phyloP scores from a whole-genome alignment of 2,329 filamentous ascomycete genomes.

The Colletotrichum tabaci region DNA sequence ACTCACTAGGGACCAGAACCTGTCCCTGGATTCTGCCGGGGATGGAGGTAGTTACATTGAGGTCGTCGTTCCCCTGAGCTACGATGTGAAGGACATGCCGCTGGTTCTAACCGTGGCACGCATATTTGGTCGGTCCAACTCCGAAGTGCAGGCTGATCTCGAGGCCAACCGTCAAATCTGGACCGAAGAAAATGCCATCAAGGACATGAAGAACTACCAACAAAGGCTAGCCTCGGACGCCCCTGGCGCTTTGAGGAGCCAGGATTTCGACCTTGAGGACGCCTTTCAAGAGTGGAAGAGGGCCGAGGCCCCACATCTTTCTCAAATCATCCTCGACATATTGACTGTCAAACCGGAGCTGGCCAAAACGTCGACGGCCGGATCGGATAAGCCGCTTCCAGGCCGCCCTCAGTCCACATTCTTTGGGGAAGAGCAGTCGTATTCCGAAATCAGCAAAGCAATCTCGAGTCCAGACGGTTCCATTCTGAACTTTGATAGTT shows the following conservation, averaged over 20 bases:
- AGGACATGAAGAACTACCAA: slow-evolving; percentile 94
- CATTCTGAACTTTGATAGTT: slow-evolving; percentile 72
- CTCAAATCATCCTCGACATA: slow-evolving; percentile 94
- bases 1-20: slow-evolving; percentile 92
- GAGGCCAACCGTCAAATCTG: slow-evolving; percentile 84
- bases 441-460: slow-evolving; percentile 67
- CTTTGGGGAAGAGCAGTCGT: slow-evolving; percentile 65
- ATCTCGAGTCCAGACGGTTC: slow-evolving; percentile 63
- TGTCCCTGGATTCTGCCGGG: slow-evolving; percentile 75
- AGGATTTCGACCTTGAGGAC: slow-evolving; percentile 93
- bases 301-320: slow-evolving; percentile 87
- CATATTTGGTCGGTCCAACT: slow-evolving; percentile 86
- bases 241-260: slow-evolving; percentile 80
- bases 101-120: slow-evolving; percentile 89
- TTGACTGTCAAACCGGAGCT: slow-evolving; percentile 88
- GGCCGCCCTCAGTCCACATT: slow-evolving; percentile 61
- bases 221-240: slow-evolving; percentile 87
- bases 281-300: slow-evolving; percentile 93
- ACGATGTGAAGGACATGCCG: slow-evolving; percentile 97
- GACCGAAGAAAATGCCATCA: slow-evolving; percentile 92
- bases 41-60: slow-evolving; percentile 79
- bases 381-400: slow-evolving; percentile 54
- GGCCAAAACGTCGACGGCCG: slow-evolving; percentile 81
- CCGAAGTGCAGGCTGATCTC: slow-evolving; percentile 89
- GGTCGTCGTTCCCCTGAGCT: slow-evolving; percentile 85